A percentile compares a stretch with the other conserved stretches of the same genome.
Conservation (phyloP, 768 basidiomycete genomes). For the Phylloporus sp. region DNA sequence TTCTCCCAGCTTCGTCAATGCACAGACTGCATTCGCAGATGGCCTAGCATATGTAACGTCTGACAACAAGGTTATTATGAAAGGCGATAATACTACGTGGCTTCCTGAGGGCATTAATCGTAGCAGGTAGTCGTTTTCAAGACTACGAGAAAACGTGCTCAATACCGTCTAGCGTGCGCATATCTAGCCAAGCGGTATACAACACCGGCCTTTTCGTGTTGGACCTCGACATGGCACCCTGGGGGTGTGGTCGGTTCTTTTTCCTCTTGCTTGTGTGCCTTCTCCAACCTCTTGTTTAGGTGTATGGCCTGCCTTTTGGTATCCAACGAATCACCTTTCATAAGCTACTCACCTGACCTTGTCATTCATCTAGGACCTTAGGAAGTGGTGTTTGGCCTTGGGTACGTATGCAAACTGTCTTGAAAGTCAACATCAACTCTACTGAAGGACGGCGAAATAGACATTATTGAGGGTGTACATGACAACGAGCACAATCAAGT, state of each 20-base stretch:
- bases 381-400: constrained; percentile 60
- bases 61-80: constrained; percentile 67
- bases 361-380: constrained; percentile 23
- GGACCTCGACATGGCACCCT: constrained; percentile 79
- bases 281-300: constrained; percentile 35
- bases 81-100: constrained; percentile 64
- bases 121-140: constrained; percentile 44
- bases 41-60: constrained; percentile 55
- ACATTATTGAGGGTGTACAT: constrained; percentile 82
- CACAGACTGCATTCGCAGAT: constrained; percentile 46
- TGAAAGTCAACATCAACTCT: constrained; percentile 5
- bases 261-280: not conserved
- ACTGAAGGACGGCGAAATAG: constrained; percentile 69
- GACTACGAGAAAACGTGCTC: constrained; percentile 1
- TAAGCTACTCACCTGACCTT: constrained; percentile 1
- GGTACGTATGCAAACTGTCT: constrained; percentile 37
- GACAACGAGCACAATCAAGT: constrained; percentile 84
- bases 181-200: constrained; percentile 60
- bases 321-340: constrained; percentile 19
- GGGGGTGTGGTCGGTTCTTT: constrained; percentile 67
- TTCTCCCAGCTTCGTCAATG: constrained; percentile 56
- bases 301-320: constrained; percentile 84
- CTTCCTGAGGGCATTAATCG: constrained; percentile 52
- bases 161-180: constrained; percentile 56
- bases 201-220: constrained; percentile 81